Base-by-base conservation (phyloP, 805 yeast species). In the Komagataella kurtzmanii region DNA sequence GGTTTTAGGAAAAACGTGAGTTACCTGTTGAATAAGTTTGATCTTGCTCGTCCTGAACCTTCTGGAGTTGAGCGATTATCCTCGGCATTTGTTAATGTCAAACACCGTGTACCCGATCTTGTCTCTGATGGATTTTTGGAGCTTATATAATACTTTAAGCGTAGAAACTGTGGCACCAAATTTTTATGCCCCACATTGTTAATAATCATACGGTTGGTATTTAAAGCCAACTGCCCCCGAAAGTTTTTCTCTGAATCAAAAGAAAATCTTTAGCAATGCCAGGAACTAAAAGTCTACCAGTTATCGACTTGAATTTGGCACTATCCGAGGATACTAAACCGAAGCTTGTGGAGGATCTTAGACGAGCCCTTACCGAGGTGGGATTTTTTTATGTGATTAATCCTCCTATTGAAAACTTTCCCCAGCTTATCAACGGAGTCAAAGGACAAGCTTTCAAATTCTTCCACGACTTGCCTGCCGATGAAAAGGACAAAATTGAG, bases 341-440 rank as follows among this genome's bases (percentile, higher is more conserved):
- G 1, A 61, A 65, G 56, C 69, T 80, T 51, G 64, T 78, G 17
- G 63, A 43, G 53, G 72, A 58, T 52, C 62, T 71, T 45, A 61
- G 66, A 46, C 58, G 73, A 55, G 82, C 83, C 0, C 63, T 79
- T n/a, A 70, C 79, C 51, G 66, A 74, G 36, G 75, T 80, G 17
- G 85, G 85, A 6, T 80, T 80, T 56, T 61, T 80, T 44, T 69
- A 77, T 46, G 65, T 61, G 24, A 73, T 75, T 57, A 79, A 78
- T 48, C 80, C 80, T 5, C 62, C 69, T 3, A 62, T 63, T 24
- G 61, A 61, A 44, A 68, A 71, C 45, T 65, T 73, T 36, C 68
- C 71, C 4, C 63, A 60, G 19, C 60, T 60, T 10, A 24, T 50
- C 24, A 24, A 10, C 6, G 21, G 30, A 6, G 65, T 79, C 45